Evolutionary conservation across 73 alveolate species (phyloP).

Genomic region (Paramecium tetraurelia): DNA sequence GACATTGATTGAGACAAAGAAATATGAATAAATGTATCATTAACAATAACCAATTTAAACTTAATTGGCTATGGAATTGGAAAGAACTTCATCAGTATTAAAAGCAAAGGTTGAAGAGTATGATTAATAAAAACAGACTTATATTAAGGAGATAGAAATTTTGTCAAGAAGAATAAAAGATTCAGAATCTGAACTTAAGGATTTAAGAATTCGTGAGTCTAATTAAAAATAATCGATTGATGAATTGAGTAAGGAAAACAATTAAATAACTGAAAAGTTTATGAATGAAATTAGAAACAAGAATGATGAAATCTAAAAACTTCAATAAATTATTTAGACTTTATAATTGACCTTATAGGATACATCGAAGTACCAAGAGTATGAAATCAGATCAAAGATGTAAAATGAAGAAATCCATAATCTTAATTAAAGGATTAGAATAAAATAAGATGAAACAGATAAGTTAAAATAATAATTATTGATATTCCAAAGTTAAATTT

Average conservation of each 20-base stretch:
- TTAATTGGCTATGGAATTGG: constrained; percentile 29
- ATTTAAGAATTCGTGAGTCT: not conserved
- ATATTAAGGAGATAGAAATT: not conserved
- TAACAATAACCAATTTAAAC: not conserved
- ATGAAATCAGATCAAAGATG: constrained; percentile 21
- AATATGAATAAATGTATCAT: not conserved
- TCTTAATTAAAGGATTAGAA: not conserved
- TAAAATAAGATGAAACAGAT: not conserved
- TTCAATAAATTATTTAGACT: not conserved
- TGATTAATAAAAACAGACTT: not conserved
- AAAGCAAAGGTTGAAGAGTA: not conserved
- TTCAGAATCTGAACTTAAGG: not conserved
- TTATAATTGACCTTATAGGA: not conserved
- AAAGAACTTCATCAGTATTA: not conserved
- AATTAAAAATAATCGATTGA: not conserved
- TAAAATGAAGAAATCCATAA: not conserved
- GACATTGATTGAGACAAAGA: not conserved
- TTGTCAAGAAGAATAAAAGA: not conserved
- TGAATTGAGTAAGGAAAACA: not conserved
- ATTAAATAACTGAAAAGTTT: not conserved
- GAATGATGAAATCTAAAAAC: not conserved
- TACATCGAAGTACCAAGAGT: constrained; percentile 20
- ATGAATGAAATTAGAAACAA: constrained; percentile 16
- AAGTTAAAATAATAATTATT: not conserved
- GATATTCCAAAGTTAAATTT: not conserved